Conservation (phyloP, 2,329 filamentous ascomycete genomes). For the Exutisphaerella laricina region DNA sequence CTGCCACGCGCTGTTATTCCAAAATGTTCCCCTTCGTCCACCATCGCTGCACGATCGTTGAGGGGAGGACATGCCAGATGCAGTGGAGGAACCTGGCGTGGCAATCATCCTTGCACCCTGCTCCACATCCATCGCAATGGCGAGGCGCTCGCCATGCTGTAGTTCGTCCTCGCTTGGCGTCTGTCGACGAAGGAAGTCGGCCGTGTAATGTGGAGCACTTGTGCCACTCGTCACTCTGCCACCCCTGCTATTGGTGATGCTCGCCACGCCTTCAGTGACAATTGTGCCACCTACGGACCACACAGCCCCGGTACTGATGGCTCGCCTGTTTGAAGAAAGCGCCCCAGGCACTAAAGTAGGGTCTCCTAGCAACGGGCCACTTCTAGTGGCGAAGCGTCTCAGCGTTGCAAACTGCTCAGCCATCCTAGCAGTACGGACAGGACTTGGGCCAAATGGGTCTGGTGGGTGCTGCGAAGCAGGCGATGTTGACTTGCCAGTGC, state of each 20-base stretch:
- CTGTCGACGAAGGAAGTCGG: slow-evolving; percentile 47
- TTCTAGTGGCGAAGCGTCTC: neutral
- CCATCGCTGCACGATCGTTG: slow-evolving; percentile 12
- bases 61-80: slow-evolving; percentile 6
- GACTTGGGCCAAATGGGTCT: slow-evolving; percentile 28
- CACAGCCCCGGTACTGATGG: slow-evolving; percentile 60
- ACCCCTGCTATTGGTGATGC: slow-evolving; percentile 55
- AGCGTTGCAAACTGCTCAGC: slow-evolving; percentile 24
- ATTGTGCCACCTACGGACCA: slow-evolving; percentile 70
- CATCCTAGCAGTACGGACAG: slow-evolving; percentile 13
- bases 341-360: slow-evolving; percentile 4
- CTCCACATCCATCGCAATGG: slow-evolving; percentile 75
- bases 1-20: slow-evolving; percentile 24
- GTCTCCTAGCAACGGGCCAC: neutral
- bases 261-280: slow-evolving; percentile 34
- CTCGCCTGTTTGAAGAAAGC: slow-evolving; percentile 10
- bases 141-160: slow-evolving; percentile 68
- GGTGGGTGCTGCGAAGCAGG: neutral
- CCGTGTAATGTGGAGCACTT: slow-evolving; percentile 60
- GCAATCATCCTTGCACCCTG: slow-evolving; percentile 59
- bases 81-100: slow-evolving; percentile 13
- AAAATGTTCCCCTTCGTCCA: slow-evolving; percentile 10
- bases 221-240: slow-evolving; percentile 63
- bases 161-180: slow-evolving; percentile 24
- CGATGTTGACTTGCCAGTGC: neutral